A percentile compares a stretch with the other conserved stretches of the same genome.
Evolutionary conservation across 2,329 filamentous ascomycete genomes (phyloP).

Genomic region (Cadophora sp.): DNA sequence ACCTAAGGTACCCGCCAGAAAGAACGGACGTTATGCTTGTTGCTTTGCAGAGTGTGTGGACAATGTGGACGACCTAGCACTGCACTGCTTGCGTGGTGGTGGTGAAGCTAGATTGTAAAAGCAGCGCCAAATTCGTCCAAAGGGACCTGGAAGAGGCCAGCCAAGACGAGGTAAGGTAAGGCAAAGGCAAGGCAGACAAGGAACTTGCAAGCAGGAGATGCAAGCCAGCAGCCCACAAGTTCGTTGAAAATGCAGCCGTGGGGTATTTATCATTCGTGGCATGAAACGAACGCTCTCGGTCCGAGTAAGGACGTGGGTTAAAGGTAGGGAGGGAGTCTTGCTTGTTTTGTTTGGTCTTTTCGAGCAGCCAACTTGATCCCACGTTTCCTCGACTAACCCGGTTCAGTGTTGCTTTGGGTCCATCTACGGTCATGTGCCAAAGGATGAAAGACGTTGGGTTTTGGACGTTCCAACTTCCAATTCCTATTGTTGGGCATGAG

Average conservation of each 20-base stretch:
- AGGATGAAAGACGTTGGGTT: neutral
- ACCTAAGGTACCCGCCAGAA: too few species aligned
- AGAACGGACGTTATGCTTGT: too few species aligned
- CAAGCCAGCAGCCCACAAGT: slow-evolving; percentile 11
- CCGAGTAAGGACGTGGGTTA: neutral
- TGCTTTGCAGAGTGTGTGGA: too few species aligned
- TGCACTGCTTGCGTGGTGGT: too few species aligned
- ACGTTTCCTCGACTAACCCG: neutral
- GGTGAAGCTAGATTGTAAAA: slow-evolving; percentile 1
- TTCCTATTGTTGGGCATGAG: too few species aligned
- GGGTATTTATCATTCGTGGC: slow-evolving; percentile 13
- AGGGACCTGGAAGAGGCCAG: neutral
- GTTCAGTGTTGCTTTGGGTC: slow-evolving; percentile 1
- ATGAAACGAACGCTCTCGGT: neutral
- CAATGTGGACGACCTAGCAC: too few species aligned
- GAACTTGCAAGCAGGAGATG: slow-evolving; percentile 1
- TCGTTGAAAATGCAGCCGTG: slow-evolving; percentile 10
- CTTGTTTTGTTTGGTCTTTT: neutral
- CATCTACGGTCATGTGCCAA: neutral
- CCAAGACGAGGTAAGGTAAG: slow-evolving; percentile 4
- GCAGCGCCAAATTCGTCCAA: slow-evolving; percentile 3
- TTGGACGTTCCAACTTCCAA: neutral
- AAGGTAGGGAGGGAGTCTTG: too few species aligned
- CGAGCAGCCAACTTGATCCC: slow-evolving; percentile 7
- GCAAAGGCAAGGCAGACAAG: neutral